Evolutionary conservation across 192 early-diverging fungal genomes (phyloP), one percentile per base, ranked within the genome.

Genomic region (Allomyces macrogynus): DNA sequence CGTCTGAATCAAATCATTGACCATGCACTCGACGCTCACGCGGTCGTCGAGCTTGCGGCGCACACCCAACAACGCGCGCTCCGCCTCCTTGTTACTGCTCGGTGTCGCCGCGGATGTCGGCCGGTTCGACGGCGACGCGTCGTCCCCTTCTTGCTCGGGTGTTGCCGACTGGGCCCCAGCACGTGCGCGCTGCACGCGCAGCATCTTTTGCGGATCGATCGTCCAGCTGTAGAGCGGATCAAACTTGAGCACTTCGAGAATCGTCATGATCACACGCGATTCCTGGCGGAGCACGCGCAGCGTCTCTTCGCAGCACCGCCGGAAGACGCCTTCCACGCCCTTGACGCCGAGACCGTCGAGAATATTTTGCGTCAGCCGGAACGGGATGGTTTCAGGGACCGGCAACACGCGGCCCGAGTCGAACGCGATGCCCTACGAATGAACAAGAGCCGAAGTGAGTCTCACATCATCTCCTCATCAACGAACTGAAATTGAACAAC

Each of bases 191-290:
- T 10, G 23, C 23, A 23, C 49, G n/a, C 49, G 23, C 10, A 26
- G 4, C 14, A 57, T 71, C 65, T 78, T 78, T 66, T 73, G 70
- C 12, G 67, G 67, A 14, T 70, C 69, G 68, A 73, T 49, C 62
- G 76, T 73, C 87, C 87, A 89, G 66, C 74, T 79, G 62, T 88
- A 86, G 54, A 96, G 74, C 0, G 93, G 93, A 70, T 98, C 93
- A 60, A 91, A 91, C 23, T 92, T 85, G 69, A 95, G 91, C 9
- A 94, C 91, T 71, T 96, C 91, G 16, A 95, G 76, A n/a, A 97
- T 79, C 1, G 89, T 90, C 22, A 88, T 76, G 42, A 95, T 67
- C 0, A 93, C 81, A 61, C 88, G 81, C 61, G 89, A 80, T 64
- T 93, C 87, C 62, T 83, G 75, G 12, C 89, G 78, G 76, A 96